Percentiles rank a stretch among this genome's conserved stretches.
These are phyloP conservation scores for Zymoseptoria pseudotritici DNA, from an alignment of 2,329 filamentous ascomycete genomes.

Conservation along the genomic window DNA sequence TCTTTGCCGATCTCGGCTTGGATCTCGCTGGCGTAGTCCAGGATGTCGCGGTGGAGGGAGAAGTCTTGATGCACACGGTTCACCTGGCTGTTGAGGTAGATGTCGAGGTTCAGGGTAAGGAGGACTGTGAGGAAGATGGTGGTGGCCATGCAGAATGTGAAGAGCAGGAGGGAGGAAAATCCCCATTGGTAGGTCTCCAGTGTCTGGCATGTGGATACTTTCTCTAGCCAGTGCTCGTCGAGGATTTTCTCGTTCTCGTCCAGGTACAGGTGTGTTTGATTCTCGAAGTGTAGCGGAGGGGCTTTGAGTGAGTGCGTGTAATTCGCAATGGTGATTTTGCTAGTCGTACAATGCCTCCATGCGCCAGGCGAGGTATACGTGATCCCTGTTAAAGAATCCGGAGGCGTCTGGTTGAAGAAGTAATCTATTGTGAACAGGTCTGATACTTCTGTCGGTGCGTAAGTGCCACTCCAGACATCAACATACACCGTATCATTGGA, in stretches of 20 bases:
- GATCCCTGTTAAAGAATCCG: background rate
- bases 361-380: background rate
- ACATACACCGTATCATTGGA: background rate
- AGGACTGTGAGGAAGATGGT: conserved; percentile 2
- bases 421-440: background rate
- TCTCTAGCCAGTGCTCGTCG: background rate
- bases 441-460: background rate
- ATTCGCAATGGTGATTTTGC: conserved; percentile 2
- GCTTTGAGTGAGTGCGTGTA: background rate
- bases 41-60: conserved; percentile 9
- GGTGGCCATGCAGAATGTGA: conserved; percentile 10
- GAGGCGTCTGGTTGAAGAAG: background rate
- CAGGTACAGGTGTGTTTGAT: background rate
- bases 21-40: conserved; percentile 9
- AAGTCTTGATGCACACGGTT: conserved; percentile 3
- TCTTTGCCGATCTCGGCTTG: conserved; percentile 2
- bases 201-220: conserved; percentile 2
- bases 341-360: conserved; percentile 1
- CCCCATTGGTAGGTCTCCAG: conserved; percentile 9
- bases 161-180: conserved; percentile 12
- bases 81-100: conserved; percentile 5
- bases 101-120: conserved; percentile 4
- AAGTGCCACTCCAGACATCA: background rate
- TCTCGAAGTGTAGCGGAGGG: background rate
- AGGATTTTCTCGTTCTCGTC: background rate